These are phyloP conservation scores for Aegilops sharonensis DNA, from an alignment of 176 grass and related monocot species.

Conservation along the genomic window DNA sequence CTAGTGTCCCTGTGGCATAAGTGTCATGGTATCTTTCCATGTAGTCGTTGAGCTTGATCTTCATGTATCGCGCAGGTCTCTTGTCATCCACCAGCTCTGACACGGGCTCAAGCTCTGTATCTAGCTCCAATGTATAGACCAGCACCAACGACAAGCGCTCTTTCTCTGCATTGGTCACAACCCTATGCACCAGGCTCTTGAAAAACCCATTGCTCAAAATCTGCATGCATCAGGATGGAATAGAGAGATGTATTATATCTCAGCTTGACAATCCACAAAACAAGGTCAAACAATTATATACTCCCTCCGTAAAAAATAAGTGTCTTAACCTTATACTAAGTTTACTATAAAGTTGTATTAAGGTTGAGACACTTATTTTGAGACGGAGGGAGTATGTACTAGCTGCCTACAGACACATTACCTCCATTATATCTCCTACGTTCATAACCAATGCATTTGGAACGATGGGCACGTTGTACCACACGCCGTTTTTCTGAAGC, in stretches of 20 bases:
- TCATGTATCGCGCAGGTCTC: neutral
- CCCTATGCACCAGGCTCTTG: constrained; percentile 51
- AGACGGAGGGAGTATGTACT: too few relatives aligned
- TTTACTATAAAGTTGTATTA: too few relatives aligned
- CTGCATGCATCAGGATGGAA: neutral
- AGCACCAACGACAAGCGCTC: neutral
- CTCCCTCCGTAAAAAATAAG: too few relatives aligned
- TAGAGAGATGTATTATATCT: neutral
- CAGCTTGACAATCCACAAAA: neutral
- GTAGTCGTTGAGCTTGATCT: neutral
- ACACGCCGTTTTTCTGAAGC: constrained; percentile 23
- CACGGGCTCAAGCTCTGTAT: neutral
- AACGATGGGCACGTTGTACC: constrained; percentile 43
- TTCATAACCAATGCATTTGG: constrained; percentile 40
- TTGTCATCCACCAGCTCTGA: neutral
- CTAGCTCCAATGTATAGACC: neutral
- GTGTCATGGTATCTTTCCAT: neutral
- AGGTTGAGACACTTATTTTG: too few relatives aligned
- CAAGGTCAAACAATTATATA: neutral
- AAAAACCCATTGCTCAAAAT: constrained; percentile 44
- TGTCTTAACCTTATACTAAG: too few relatives aligned
- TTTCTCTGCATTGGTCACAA: constrained; percentile 18
- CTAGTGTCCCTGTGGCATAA: neutral
- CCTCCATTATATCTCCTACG: constrained; percentile 50
- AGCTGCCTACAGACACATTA: neutral